Base-by-base conservation (phyloP, 345 rosid species). In the Leavenworthia alabamica region DNA sequence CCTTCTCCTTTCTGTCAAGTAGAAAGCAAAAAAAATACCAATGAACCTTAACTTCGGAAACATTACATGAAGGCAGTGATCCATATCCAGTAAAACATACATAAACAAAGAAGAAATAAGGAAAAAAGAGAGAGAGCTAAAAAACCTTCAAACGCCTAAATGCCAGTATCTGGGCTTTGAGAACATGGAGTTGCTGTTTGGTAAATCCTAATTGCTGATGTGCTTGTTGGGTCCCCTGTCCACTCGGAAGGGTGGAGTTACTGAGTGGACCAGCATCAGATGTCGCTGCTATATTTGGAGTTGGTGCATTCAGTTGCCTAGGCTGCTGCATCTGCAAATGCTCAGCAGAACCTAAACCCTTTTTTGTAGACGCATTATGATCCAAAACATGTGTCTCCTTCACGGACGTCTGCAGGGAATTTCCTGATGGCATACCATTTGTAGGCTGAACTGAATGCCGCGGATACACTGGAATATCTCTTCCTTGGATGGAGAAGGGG, bases 151-250 rank as follows among this genome's bases (percentile, higher is more conserved):
- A 71, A 68, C 99, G 83, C 71, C 97, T 81, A 68, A 94, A 94
- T 60, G 96, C 99, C 56, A 94, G 79, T 67, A 90, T 94, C 75
- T 94, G 99, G 22, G 97, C 99, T 78, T 94, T 94, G 41, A 90
- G 96, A 66, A 90, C 99, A 78, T 94, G 93, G 60, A 90, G 80
- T 67, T 94, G 99, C 63, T 87, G 92, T 78, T 84, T 94, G 9
- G 99, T 88, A 78, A 90, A 94, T 60, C 85, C 95, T 63, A 51
- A 11, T 47, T 66, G 81, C 74, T 78, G 95, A 63, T 75, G 84
- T 23, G 77, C 55, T 59, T 65, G 70, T 72, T 83, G 91, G 64
- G 74, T 64, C 75, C 82, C 76, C 45, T 66, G 70, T 53, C 84
- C 88, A 47, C 78, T 84, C 49, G 75, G 89, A 54, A 79, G 64